Conservation (phyloP, 805 yeast genomes). For the Metschnikowia lochheadii region DNA sequence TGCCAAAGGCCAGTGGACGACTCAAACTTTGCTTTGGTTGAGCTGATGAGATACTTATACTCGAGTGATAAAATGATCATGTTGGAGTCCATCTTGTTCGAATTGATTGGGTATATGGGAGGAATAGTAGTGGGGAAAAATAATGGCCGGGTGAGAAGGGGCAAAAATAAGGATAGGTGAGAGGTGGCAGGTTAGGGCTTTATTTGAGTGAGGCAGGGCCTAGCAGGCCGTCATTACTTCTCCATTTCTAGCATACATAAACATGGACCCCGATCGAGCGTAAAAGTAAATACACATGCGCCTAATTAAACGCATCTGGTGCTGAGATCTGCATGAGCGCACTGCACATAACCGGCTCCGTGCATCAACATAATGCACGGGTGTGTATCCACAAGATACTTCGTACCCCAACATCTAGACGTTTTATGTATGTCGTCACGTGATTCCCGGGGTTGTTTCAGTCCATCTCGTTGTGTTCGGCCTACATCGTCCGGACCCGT, state of each 20-base stretch:
- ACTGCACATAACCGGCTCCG: not conserved
- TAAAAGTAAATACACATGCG: slow-evolving; percentile 3
- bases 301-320: slow-evolving; percentile 1
- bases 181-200: not conserved
- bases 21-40: slow-evolving; percentile 20
- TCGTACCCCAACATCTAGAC: not conserved
- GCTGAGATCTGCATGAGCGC: not conserved
- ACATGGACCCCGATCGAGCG: slow-evolving; percentile 5
- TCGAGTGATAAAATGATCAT: slow-evolving; percentile 26
- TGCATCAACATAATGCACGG: not conserved
- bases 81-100: slow-evolving; percentile 15
- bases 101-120: not conserved
- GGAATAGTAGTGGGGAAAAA: not conserved
- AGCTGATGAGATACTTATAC: slow-evolving; percentile 24
- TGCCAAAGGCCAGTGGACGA: slow-evolving; percentile 36
- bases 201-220: not conserved
- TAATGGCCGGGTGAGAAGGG: not conserved
- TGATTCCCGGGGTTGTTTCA: not conserved
- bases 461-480: not conserved
- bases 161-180: not conserved
- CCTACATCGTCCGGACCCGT: slow-evolving; percentile 17
- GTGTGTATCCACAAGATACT: not conserved
- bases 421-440: not conserved
- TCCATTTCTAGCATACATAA: not conserved
- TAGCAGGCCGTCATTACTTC: not conserved